Evolutionary conservation across 2,329 filamentous ascomycete species (phyloP), one percentile per base, ranked within the genome.

Genomic region (Fusarium scirpi): DNA sequence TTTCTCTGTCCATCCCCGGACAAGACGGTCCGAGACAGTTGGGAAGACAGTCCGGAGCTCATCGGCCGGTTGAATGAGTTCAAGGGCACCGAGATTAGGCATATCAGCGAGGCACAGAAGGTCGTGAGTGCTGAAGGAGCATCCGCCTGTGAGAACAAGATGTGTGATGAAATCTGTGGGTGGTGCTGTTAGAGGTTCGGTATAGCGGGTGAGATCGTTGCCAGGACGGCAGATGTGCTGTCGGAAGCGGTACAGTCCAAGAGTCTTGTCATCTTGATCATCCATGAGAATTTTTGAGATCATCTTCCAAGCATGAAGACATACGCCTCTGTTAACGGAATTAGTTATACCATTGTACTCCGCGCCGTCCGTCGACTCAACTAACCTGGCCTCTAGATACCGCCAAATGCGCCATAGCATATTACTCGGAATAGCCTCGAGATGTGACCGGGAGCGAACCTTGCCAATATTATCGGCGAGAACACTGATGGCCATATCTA

Each of bases 51-150:
- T 62, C 6, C 65, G 58, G 24, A 75, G 46, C 40, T 75, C 70
- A 29, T 79, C 78, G 2, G 73, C 67, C 2, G 81, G 80, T 62
- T 84, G 79, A 16, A 85, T 77, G 24, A 87, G 78, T 71, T 86
- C 83, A 15, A 87, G 78, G 4, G 84, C 79, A 11, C 81, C 84
- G 7, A 87, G 80, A 53, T 86, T 87, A 29, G 77, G 80, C 67
- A 86, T 77, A 6, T 79, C 72, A 0, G 82, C 70, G 32, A 87
- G 75, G 20, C 72, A 73, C 4, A 85, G 65, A 29, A 86, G 70
- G 52, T 86, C 83, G 22, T 77, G 73, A 1, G 78, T 77, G 8
- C 58, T 70, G 47, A 84, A 82, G 4, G 67, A 56, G 34, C 78
- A 81, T 13, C 76, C 75, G 7, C 79, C 79, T 25, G 79, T 80